These are phyloP conservation scores for Metschnikowia reukaufii DNA, from an alignment of 805 yeast species.

Conservation along the genomic window DNA sequence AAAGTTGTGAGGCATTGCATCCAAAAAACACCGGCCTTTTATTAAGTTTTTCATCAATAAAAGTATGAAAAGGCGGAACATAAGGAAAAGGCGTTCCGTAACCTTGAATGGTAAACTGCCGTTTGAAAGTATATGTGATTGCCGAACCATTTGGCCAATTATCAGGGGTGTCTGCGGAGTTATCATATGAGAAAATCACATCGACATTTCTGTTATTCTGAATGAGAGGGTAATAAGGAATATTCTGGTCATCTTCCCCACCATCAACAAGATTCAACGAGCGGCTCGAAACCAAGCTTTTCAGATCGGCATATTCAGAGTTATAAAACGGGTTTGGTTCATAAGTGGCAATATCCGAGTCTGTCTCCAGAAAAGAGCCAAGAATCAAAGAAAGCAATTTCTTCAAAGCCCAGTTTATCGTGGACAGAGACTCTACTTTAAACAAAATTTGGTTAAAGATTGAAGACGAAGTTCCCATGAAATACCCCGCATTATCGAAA, in stretches of 20 bases:
- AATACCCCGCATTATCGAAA: conserved; percentile 58
- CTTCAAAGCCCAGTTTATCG: conserved; percentile 20
- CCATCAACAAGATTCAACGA: conserved; percentile 69
- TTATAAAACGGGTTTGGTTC: conserved; percentile 68
- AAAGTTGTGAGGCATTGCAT: conserved; percentile 14
- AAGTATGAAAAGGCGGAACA: conserved; percentile 14
- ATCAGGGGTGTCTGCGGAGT: conserved; percentile 60
- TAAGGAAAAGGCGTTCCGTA: conserved; percentile 20
- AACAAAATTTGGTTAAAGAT: conserved; percentile 69
- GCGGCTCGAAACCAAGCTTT: conserved; percentile 35
- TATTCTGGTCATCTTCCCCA: conserved; percentile 73
- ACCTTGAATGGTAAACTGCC: conserved; percentile 43
- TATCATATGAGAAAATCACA: conserved; percentile 63
- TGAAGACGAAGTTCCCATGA: conserved; percentile 81
- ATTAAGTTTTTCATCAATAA: conserved; percentile 7
- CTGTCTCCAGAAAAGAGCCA: conserved; percentile 42
- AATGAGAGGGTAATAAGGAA: conserved; percentile 65
- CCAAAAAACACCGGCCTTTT: conserved; percentile 19
- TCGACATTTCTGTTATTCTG: conserved; percentile 64
- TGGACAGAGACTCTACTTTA: conserved; percentile 46
- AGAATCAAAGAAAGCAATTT: conserved; percentile 26
- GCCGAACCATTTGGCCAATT: conserved; percentile 72
- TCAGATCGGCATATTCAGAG: conserved; percentile 33
- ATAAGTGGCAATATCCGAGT: conserved; percentile 69
- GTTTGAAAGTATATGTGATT: conserved; percentile 51